Base-by-base conservation (phyloP, 441 rosid species). In the California macrophylla region DNA sequence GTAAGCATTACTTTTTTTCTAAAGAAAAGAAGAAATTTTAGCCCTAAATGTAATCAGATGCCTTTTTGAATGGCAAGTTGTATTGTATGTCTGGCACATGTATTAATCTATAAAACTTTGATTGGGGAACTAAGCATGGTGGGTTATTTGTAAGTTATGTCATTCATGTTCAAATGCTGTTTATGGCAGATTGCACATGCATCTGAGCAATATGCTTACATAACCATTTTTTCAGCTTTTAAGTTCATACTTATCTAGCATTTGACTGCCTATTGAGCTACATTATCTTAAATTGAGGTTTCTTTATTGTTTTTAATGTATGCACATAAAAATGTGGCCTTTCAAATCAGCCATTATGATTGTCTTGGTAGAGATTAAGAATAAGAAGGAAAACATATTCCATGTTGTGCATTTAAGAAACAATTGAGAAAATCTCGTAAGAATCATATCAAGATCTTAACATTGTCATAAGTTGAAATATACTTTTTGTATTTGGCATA, bases 1-100 rank as follows among this genome's bases (percentile, higher is more conserved):
- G 13, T 52, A 61, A 68, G 58, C 30, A 12, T 47, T 64, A 45
- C 40, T 68, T 18, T 71, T 69, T 69, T 29, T 71, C 25, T 71
- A 23, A 54, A 54, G 6, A 18, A 21, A 52, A 54, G 8, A 54
- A 54, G 28, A 12, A 56, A 6, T 28, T 21, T 23, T 9, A 18
- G 10, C n/a, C 63, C 21, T 58, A 9, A 18, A 23, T 23, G 63
- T 58, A 58, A 58, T 58, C 63, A 24, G n/a, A 24, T 58, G 63
- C 29, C 63, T 9, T 58, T 21, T 58, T 58, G 21, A 52, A 52
- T 58, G 29, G 63, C 4, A 16, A 10, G 23, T 10, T 21, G 8
- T 5, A 3, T 52, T 18, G 9, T 52, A 6, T 16, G 23, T 52
- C 24, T 58, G 63, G 63, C 63, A 23, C 63, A 24, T 58, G 10